Percentiles rank a stretch among this genome's conserved stretches.
Conservation (phyloP, 176 grass and related monocot species). For the Cymbopogon citratus region DNA sequence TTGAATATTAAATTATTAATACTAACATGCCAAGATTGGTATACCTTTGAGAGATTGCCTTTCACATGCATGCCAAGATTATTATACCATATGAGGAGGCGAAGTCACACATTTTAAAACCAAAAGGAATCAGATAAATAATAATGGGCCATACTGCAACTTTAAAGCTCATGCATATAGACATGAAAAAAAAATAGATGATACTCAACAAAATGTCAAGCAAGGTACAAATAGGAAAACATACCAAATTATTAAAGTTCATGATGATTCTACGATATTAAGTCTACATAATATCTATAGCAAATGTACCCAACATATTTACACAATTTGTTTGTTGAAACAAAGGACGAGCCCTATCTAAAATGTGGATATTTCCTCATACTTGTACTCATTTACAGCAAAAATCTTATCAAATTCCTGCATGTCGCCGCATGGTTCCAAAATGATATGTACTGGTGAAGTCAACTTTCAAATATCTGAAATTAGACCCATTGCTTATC, state of each 20-base stretch:
- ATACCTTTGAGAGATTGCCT: not conserved
- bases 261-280: not conserved
- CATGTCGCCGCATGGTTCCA: not conserved
- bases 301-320: not conserved
- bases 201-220: not conserved
- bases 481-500: not conserved
- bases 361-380: not conserved
- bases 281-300: not conserved
- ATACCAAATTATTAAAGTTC: not conserved
- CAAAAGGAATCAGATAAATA: not conserved
- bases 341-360: not conserved
- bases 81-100: not conserved
- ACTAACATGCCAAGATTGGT: slow-evolving; percentile 3
- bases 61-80: slow-evolving; percentile 16
- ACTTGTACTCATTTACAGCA: not conserved
- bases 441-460: not conserved
- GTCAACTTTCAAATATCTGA: not conserved
- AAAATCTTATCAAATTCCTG: not conserved
- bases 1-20: slow-evolving; percentile 25
- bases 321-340: not conserved
- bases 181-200: too few species aligned
- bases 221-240: not conserved
- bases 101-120: not conserved
- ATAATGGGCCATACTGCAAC: not conserved
- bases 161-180: not conserved